These are phyloP conservation scores for Saccharomyces paradoxus DNA, from an alignment of 805 yeast genomes.

Conservation along the genomic window DNA sequence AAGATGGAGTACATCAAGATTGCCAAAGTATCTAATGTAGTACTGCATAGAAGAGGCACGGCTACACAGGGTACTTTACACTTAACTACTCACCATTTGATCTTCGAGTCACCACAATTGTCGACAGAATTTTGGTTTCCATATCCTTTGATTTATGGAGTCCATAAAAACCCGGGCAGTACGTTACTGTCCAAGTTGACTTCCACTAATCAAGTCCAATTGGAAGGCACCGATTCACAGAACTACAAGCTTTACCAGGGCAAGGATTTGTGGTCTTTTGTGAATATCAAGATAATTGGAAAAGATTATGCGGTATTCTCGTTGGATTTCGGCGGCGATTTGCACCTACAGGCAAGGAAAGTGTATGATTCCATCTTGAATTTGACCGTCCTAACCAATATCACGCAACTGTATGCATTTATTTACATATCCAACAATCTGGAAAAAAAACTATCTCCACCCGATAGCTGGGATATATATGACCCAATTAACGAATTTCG, in stretches of 20 bases:
- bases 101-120: conserved; percentile 40
- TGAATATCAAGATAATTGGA: conserved; percentile 64
- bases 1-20: conserved; percentile 50
- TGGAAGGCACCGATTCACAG: background rate
- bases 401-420: conserved; percentile 69
- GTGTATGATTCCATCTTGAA: conserved; percentile 66
- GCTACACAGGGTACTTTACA: conserved; percentile 53
- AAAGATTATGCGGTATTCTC: conserved; percentile 79
- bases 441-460: conserved; percentile 36
- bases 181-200: conserved; percentile 27
- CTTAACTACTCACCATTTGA: conserved; percentile 68
- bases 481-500: conserved; percentile 54
- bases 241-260: conserved; percentile 10
- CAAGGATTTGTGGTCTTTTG: conserved; percentile 31
- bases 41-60: conserved; percentile 51
- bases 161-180: conserved; percentile 50
- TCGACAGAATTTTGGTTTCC: conserved; percentile 80
- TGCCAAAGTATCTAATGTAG: conserved; percentile 45
- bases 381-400: conserved; percentile 47
- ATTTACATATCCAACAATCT: conserved; percentile 66
- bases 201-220: background rate
- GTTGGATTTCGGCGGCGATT: conserved; percentile 57
- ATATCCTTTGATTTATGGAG: conserved; percentile 70
- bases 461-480: conserved; percentile 68
- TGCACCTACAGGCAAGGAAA: conserved; percentile 44